Evolutionary conservation across 2,329 filamentous ascomycete genomes (phyloP).

Genomic region (Hymenotorrendiella dingleyae): DNA sequence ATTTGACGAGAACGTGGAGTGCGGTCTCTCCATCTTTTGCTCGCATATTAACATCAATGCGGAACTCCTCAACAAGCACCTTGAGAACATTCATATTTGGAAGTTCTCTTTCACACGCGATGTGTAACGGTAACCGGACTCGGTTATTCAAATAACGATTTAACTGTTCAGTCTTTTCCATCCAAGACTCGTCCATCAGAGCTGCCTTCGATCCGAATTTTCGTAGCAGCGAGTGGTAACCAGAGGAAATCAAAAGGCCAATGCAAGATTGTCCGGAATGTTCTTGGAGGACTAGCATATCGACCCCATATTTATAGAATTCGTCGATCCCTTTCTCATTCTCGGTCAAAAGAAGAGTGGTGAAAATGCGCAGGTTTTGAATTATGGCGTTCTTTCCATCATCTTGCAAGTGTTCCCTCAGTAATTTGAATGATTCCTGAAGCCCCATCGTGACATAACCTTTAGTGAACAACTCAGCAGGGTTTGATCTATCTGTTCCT

Average conservation of each 20-base stretch:
- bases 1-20: constrained; percentile 5
- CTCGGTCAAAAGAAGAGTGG: constrained; percentile 3
- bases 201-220: background rate
- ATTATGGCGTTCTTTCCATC: no score
- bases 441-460: no score
- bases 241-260: constrained; percentile 9
- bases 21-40: background rate
- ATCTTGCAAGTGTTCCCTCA: no score
- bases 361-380: no score
- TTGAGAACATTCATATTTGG: constrained; percentile 34
- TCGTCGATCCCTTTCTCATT: constrained; percentile 6
- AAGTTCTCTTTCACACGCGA: constrained; percentile 27
- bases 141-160: background rate
- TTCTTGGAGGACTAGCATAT: no score
- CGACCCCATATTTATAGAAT: constrained; percentile 1
- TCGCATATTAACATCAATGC: constrained; percentile 29
- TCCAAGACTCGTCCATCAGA: background rate
- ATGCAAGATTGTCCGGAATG: no score
- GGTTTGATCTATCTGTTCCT: background rate
- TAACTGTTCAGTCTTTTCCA: background rate
- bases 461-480: background rate
- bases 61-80: constrained; percentile 31
- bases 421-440: no score
- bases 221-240: constrained; percentile 8
- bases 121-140: constrained; percentile 10